These are phyloP conservation scores for Halenospora varia DNA, from an alignment of 495 filamentous ascomycete genomes.

Conservation along the genomic window DNA sequence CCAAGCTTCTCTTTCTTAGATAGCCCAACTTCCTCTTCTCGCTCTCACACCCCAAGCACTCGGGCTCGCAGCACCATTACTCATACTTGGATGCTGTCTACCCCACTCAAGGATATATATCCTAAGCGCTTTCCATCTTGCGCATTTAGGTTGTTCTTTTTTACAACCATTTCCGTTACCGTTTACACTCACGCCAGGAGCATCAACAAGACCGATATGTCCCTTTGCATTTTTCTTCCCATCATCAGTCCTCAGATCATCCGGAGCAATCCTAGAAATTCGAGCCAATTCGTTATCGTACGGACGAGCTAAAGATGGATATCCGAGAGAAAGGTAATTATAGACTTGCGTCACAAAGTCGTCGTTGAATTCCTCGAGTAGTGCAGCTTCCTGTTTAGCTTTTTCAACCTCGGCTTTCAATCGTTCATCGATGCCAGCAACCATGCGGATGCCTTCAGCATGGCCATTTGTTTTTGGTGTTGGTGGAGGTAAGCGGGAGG, in stretches of 20 bases:
- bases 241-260: conserved; percentile 70
- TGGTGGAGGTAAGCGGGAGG: conserved; percentile 3
- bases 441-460: conserved; percentile 34
- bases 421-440: conserved; percentile 43
- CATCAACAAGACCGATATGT: conserved; percentile 54
- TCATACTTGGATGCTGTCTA: conserved; percentile 65
- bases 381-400: conserved; percentile 44
- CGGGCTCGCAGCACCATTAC: conserved; percentile 43
- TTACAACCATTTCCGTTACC: too few relatives aligned
- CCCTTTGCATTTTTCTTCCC: conserved; percentile 56
- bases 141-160: conserved; percentile 36
- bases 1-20: conserved; percentile 34
- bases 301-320: conserved; percentile 73
- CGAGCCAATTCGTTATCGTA: conserved; percentile 80
- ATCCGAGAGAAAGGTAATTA: conserved; percentile 91
- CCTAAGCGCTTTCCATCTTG: conserved; percentile 76
- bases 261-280: conserved; percentile 63
- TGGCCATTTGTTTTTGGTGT: neutral
- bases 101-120: conserved; percentile 84
- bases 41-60: conserved; percentile 69
- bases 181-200: conserved; percentile 28
- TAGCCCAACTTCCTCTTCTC: conserved; percentile 79
- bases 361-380: conserved; percentile 69
- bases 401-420: conserved; percentile 44
- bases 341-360: conserved; percentile 91